Evolutionary conservation across 768 basidiomycete genomes (phyloP).

Genomic region (Lactarius indigo): DNA sequence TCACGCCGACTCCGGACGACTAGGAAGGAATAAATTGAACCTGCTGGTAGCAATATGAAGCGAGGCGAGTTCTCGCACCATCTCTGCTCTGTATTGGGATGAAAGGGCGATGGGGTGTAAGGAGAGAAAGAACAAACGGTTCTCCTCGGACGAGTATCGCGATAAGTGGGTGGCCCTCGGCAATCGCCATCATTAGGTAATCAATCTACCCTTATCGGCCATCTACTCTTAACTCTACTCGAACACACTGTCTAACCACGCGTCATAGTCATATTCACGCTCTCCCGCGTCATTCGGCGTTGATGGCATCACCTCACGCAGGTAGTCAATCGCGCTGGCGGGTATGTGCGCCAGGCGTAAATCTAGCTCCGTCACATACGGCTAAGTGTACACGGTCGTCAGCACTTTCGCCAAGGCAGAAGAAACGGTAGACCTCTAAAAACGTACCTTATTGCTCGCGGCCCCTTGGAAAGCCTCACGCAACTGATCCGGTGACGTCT

Average conservation of each 20-base stretch:
- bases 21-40: slow-evolving; percentile 27
- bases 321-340: slow-evolving; percentile 68
- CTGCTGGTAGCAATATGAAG: background rate
- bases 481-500: slow-evolving; percentile 88
- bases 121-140: background rate
- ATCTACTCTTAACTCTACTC: slow-evolving; percentile 33
- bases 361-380: slow-evolving; percentile 91
- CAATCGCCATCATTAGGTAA: slow-evolving; percentile 22
- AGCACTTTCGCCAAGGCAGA: background rate
- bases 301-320: slow-evolving; percentile 77
- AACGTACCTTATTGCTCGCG: slow-evolving; percentile 77
- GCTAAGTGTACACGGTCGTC: slow-evolving; percentile 43
- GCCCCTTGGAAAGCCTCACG: slow-evolving; percentile 92
- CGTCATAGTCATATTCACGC: slow-evolving; percentile 74
- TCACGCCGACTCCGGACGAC: slow-evolving; percentile 66
- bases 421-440: background rate
- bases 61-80: slow-evolving; percentile 17
- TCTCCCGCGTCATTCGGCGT: slow-evolving; percentile 52
- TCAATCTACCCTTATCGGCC: slow-evolving; percentile 5
- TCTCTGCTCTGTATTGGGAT: slow-evolving; percentile 8
- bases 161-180: slow-evolving; percentile 17
- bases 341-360: slow-evolving; percentile 82
- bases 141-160: slow-evolving; percentile 1
- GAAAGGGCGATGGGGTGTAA: background rate
- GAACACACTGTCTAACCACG: slow-evolving; percentile 79